Percentiles rank a stretch among this genome's conserved stretches.
Evolutionary conservation across 768 basidiomycete genomes (phyloP).

Genomic region (Russula sp.): DNA sequence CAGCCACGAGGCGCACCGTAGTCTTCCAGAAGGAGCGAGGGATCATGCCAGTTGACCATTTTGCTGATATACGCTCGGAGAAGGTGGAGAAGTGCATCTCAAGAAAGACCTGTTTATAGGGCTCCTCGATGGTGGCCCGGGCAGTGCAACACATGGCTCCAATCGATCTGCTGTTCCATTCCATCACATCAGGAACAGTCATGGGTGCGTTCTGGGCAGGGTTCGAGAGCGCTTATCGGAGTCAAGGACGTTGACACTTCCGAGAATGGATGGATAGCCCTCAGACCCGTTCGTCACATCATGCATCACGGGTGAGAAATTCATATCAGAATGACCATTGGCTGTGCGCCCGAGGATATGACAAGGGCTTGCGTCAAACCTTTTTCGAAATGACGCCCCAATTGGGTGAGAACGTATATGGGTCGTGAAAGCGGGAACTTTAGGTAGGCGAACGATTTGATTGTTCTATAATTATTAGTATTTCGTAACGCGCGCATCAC

Average conservation of each 20-base stretch:
- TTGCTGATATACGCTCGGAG: not conserved
- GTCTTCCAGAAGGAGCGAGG: not conserved
- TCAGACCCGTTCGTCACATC: too few species aligned
- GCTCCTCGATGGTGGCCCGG: not conserved
- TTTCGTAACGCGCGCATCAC: too few species aligned
- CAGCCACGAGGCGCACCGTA: constrained; percentile 6
- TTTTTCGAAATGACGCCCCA: not conserved
- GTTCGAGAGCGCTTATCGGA: not conserved
- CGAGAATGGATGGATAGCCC: not conserved
- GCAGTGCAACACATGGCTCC: constrained; percentile 6
- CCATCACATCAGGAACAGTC: not conserved
- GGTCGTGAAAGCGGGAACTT: not conserved
- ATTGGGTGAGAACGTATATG: not conserved
- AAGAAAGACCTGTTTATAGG: not conserved
- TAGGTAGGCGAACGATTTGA: too few species aligned
- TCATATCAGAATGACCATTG: not conserved
- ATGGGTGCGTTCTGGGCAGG: not conserved
- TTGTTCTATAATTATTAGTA: too few species aligned
- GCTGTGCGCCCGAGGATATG: not conserved
- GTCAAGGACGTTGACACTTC: not conserved
- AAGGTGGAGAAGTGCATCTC: not conserved
- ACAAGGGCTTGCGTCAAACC: not conserved
- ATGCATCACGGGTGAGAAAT: not conserved
- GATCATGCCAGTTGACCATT: constrained; percentile 22
- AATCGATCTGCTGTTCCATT: not conserved